These are phyloP conservation scores for Ceratocystis albifundus DNA, from an alignment of 2,329 filamentous ascomycete genomes.

Conservation along the genomic window DNA sequence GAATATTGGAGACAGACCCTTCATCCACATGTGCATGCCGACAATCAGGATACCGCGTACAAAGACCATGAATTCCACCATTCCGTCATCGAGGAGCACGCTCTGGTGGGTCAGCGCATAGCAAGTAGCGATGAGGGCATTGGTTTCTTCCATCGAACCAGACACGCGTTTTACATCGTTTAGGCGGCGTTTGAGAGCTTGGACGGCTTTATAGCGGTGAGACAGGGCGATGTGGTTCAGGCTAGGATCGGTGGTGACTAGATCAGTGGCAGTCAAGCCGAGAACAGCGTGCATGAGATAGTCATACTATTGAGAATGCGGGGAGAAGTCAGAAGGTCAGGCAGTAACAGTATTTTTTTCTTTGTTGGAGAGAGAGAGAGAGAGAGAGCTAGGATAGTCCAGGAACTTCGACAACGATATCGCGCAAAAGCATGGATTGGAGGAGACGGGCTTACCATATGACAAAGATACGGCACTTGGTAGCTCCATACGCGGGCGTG, in stretches of 20 bases:
- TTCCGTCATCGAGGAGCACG: constrained; percentile 44
- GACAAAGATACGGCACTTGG: constrained; percentile 54
- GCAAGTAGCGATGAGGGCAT: constrained; percentile 48
- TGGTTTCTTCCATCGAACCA: constrained; percentile 42
- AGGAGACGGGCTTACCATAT: constrained; percentile 41
- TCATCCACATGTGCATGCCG: constrained; percentile 42
- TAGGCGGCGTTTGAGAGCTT: constrained; percentile 47
- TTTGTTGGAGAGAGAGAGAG: neutral
- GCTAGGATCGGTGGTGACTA: constrained; percentile 41
- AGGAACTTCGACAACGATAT: neutral
- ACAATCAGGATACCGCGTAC: constrained; percentile 47
- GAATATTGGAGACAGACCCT: constrained; percentile 41
- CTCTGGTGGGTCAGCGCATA: constrained; percentile 50
- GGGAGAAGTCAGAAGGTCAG: constrained; percentile 18
- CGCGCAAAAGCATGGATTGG: too few relatives aligned
- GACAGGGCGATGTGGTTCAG: constrained; percentile 48
- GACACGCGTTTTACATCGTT: constrained; percentile 33
- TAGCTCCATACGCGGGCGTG: constrained; percentile 57
- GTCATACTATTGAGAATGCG: constrained; percentile 38
- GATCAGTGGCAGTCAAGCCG: constrained; percentile 54
- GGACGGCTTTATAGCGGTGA: constrained; percentile 55
- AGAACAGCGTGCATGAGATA: constrained; percentile 62
- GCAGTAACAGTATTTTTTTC: too few relatives aligned
- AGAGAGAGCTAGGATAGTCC: neutral
- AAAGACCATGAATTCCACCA: constrained; percentile 51